These are phyloP conservation scores for Cicer bijugum DNA, from an alignment of 306 rosid genomes.

Conservation along the genomic window DNA sequence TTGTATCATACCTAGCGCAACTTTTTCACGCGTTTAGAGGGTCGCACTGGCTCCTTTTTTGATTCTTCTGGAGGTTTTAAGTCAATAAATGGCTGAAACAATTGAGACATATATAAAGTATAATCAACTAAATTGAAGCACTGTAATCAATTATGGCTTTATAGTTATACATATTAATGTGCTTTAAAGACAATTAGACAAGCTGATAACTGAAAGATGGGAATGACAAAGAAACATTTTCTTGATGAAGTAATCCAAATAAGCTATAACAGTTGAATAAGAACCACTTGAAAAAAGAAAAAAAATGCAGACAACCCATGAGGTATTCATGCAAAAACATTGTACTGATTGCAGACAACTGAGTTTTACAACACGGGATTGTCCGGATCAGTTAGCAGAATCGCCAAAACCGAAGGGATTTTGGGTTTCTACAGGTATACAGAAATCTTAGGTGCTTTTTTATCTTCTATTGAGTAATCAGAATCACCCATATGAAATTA, in stretches of 20 bases:
- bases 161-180: not conserved
- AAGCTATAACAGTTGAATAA: constrained; percentile 1
- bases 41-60: constrained; percentile 69
- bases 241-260: constrained; percentile 13
- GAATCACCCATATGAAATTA: constrained; percentile 1
- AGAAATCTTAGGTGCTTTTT: constrained; percentile 1
- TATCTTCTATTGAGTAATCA: not conserved
- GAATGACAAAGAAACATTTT: constrained; percentile 19
- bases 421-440: constrained; percentile 78
- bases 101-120: constrained; percentile 31
- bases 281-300: constrained; percentile 2
- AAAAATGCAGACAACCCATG: not conserved
- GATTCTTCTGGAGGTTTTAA: constrained; percentile 66
- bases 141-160: constrained; percentile 18
- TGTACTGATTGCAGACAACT: constrained; percentile 59
- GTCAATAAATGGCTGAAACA: constrained; percentile 86
- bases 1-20: constrained; percentile 52
- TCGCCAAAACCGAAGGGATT: constrained; percentile 77
- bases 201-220: not conserved
- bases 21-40: constrained; percentile 72
- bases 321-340: constrained; percentile 1
- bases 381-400: constrained; percentile 64
- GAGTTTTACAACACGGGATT: constrained; percentile 81
- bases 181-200: constrained; percentile 7
- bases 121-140: constrained; percentile 34